A percentile compares a stretch with the other conserved stretches of the same genome.
Conservation (phyloP, 495 filamentous ascomycete genomes). For the Cenococcum geophilum region DNA sequence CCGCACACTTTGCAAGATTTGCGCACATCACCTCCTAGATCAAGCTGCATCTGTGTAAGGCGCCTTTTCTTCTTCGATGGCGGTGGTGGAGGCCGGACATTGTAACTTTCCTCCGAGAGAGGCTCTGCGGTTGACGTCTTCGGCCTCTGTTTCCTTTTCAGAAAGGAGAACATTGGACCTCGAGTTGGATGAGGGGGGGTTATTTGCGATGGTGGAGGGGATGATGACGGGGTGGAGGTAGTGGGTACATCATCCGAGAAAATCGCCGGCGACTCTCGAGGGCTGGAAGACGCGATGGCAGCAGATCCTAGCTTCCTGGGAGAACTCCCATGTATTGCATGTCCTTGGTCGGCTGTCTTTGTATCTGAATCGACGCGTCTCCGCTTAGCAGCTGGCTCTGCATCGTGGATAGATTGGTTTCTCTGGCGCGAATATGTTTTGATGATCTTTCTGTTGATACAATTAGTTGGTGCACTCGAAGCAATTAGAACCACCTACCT, state of each 20-base stretch:
- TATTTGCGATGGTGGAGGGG: conserved; percentile 2
- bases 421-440: conserved; percentile 33
- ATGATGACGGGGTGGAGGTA: conserved; percentile 22
- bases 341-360: not conserved
- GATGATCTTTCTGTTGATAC: conserved; percentile 11
- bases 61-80: conserved; percentile 25
- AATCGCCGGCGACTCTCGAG: conserved; percentile 3
- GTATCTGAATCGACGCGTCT: conserved; percentile 21
- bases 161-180: conserved; percentile 24
- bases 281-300: conserved; percentile 13
- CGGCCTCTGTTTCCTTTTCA: conserved; percentile 11
- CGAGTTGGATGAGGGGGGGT: conserved; percentile 11
- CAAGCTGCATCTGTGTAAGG: conserved; percentile 61
- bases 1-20: conserved; percentile 59
- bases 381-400: conserved; percentile 29
- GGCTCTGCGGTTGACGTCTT: conserved; percentile 2
- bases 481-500: not conserved
- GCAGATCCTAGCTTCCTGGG: conserved; percentile 5
- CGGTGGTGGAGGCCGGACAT: conserved; percentile 12
- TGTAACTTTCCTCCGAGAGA: conserved; percentile 20
- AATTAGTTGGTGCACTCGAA: conserved; percentile 3
- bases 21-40: conserved; percentile 54
- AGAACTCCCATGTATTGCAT: conserved; percentile 6
- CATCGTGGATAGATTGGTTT: conserved; percentile 25
- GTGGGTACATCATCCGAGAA: conserved; percentile 19